Evolutionary conservation across 2,329 filamentous ascomycete species (phyloP).

Genomic region (Paramyrothecium sp.): DNA sequence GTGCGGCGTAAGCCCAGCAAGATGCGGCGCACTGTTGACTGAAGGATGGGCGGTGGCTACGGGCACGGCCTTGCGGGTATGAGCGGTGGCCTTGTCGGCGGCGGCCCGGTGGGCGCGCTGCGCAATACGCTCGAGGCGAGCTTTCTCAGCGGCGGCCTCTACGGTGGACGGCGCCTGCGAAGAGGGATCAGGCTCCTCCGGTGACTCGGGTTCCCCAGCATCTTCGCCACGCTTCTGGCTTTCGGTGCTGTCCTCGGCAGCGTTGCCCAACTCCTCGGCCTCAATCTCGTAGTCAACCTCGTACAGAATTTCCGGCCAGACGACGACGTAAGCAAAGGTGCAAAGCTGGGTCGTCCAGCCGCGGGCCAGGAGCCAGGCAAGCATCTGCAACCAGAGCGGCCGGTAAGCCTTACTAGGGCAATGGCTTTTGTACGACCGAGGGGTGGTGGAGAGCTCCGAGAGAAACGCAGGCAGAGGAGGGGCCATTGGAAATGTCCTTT

Average conservation of each 20-base stretch:
- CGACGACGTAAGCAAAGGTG: conserved; percentile 86
- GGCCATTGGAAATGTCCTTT: conserved; percentile 76
- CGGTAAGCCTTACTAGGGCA: conserved; percentile 88
- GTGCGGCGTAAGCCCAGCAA: conserved; percentile 58
- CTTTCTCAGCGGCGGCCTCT: conserved; percentile 58
- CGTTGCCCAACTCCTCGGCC: conserved; percentile 56
- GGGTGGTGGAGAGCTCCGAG: conserved; percentile 75
- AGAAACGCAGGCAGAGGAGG: conserved; percentile 85
- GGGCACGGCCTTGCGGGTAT: conserved; percentile 50
- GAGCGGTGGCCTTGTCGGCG: conserved; percentile 55
- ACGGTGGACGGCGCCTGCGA: conserved; percentile 36
- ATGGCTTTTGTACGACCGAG: conserved; percentile 78
- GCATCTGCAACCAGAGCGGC: conserved; percentile 81
- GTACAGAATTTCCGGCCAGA: conserved; percentile 78
- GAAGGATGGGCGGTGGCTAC: conserved; percentile 53
- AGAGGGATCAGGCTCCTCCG: conserved; percentile 1
- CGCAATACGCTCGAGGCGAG: conserved; percentile 59
- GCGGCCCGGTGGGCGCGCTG: conserved; percentile 53
- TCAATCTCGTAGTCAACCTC: conserved; percentile 73
- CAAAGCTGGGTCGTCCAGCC: conserved; percentile 94
- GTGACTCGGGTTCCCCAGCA: conserved; percentile 13
- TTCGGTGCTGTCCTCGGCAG: conserved; percentile 19
- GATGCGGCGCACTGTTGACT: conserved; percentile 54
- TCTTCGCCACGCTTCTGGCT: conserved; percentile 12
- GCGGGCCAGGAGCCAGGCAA: conserved; percentile 89